Evolutionary conservation across 2,329 filamentous ascomycete genomes (phyloP).

Genomic region (Mycosphaerelloides madeirae): DNA sequence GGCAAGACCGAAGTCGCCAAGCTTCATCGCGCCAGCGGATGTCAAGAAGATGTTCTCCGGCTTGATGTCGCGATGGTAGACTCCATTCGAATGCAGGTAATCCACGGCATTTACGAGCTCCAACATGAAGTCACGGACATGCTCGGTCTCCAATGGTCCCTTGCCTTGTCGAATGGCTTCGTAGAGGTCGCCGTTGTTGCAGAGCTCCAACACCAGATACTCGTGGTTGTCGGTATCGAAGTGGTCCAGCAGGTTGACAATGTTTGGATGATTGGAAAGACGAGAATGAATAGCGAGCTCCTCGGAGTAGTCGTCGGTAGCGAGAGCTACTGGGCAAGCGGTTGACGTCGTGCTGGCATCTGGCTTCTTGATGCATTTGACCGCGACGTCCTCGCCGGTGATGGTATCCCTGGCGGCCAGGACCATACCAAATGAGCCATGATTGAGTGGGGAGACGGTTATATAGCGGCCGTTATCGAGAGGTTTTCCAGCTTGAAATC

Average conservation of each 20-base stretch:
- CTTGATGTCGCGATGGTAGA: constrained; percentile 98
- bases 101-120: constrained; percentile 85
- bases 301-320: constrained; percentile 77
- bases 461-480: constrained; percentile 78
- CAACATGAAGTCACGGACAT: constrained; percentile 96
- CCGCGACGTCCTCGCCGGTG: constrained; percentile 76
- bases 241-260: constrained; percentile 85
- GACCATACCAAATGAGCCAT: constrained; percentile 98
- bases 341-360: constrained; percentile 48
- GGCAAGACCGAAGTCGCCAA: constrained; percentile 92
- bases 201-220: constrained; percentile 93
- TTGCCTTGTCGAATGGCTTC: constrained; percentile 88
- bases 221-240: constrained; percentile 89
- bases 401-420: constrained; percentile 80
- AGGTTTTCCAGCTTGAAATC: constrained; percentile 72
- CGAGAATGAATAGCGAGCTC: constrained; percentile 74
- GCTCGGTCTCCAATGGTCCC: constrained; percentile 88
- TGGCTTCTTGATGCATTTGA: constrained; percentile 93
- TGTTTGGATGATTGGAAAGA: constrained; percentile 77
- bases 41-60: constrained; percentile 98
- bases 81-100: constrained; percentile 82
- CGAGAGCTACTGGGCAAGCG: constrained; percentile 58
- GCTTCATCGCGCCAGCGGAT: constrained; percentile 82
- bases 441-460: constrained; percentile 90
- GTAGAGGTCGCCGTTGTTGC: constrained; percentile 90